phyloP scores from a whole-genome alignment of 805 yeast species.

The Metschnikowia bowlesiae region DNA sequence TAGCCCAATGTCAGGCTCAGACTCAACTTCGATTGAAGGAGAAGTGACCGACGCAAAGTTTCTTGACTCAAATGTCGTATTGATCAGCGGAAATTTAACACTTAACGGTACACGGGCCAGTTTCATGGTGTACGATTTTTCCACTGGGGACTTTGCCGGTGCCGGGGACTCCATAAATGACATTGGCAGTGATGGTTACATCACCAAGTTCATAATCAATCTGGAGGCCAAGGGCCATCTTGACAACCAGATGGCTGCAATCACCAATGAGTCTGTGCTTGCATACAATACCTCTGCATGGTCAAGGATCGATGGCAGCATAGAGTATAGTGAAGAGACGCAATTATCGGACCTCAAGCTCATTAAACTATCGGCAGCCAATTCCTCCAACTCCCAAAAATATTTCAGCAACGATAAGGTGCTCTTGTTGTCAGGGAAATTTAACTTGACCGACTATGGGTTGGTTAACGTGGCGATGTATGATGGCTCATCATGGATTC shows the following conservation, averaged over 20 bases:
- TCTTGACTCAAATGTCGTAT: slow-evolving; percentile 30
- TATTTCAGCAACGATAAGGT: slow-evolving; percentile 43
- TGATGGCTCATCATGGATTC: slow-evolving; percentile 66
- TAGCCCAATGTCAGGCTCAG: slow-evolving; percentile 29
- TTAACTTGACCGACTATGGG: slow-evolving; percentile 50
- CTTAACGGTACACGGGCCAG: slow-evolving; percentile 33
- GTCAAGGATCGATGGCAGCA: slow-evolving; percentile 37
- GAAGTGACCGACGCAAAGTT: slow-evolving; percentile 47
- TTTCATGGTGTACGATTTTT: slow-evolving; percentile 55
- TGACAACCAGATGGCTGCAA: slow-evolving; percentile 36
- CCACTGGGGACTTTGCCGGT: slow-evolving; percentile 22
- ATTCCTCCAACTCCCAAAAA: slow-evolving; percentile 27
- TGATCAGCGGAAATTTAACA: slow-evolving; percentile 51
- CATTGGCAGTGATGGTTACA: slow-evolving; percentile 19
- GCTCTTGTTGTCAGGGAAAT: slow-evolving; percentile 55
- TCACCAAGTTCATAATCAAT: slow-evolving; percentile 44
- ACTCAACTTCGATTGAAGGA: slow-evolving; percentile 41
- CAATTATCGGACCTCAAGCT: slow-evolving; percentile 44
- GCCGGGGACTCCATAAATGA: slow-evolving; percentile 20
- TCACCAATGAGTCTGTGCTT: slow-evolving; percentile 31
- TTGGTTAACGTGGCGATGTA: slow-evolving; percentile 56
- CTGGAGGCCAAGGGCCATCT: slow-evolving; percentile 34
- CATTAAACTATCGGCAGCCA: slow-evolving; percentile 30
- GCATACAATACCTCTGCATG: slow-evolving; percentile 48
- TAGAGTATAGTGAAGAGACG: slow-evolving; percentile 26